Conservation (phyloP, 768 basidiomycete genomes). For the Termitomyces sp. region DNA sequence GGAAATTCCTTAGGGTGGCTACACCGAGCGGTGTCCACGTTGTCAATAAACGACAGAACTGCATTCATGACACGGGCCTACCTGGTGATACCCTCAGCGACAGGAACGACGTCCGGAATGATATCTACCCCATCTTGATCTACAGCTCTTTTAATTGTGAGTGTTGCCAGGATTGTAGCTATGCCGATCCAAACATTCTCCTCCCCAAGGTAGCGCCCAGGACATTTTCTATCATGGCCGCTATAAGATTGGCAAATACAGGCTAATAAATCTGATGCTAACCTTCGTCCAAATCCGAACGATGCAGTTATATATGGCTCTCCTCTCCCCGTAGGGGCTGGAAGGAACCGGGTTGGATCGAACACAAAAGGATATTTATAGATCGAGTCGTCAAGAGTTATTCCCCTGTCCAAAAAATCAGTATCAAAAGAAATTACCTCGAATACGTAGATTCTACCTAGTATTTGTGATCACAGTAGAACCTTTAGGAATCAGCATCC, state of each 20-base stretch:
- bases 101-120: constrained; percentile 17
- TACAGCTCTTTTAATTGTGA: constrained; percentile 28
- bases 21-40: too few species aligned
- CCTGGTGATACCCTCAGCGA: constrained; percentile 3
- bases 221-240: constrained; percentile 20
- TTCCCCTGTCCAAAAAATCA: constrained; percentile 26
- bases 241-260: not conserved
- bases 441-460: not conserved
- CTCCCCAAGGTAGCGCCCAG: constrained; percentile 37
- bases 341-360: constrained; percentile 32
- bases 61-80: not conserved
- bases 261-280: not conserved
- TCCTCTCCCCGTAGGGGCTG: constrained; percentile 10
- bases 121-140: constrained; percentile 28
- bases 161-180: constrained; percentile 18
- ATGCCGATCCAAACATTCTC: constrained; percentile 26
- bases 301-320: constrained; percentile 9
- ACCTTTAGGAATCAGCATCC: constrained; percentile 25
- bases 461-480: not conserved
- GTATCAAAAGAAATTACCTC: constrained; percentile 24
- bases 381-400: constrained; percentile 26
- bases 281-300: constrained; percentile 22
- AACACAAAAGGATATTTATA: constrained; percentile 34
- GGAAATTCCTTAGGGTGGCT: constrained; percentile 1
- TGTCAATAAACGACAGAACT: too few species aligned